These are phyloP conservation scores for Saitozyma sp. DNA, from an alignment of 768 basidiomycete genomes.

Conservation along the genomic window DNA sequence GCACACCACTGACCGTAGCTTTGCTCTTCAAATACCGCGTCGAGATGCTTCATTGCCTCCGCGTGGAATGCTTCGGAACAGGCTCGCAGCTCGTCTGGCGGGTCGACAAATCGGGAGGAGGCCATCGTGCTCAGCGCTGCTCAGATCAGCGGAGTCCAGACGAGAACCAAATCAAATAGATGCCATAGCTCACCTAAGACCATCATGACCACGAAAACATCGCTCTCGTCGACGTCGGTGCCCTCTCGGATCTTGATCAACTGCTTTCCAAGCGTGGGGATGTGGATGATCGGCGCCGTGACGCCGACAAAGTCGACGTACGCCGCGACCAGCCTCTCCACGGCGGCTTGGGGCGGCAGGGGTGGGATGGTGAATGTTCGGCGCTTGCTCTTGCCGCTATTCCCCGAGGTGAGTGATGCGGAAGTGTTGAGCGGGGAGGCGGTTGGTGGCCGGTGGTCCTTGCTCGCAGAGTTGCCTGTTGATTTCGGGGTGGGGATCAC, in stretches of 20 bases:
- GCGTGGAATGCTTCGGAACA: constrained; percentile 53
- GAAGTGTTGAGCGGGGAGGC: constrained; percentile 16
- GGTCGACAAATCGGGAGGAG: constrained; percentile 52
- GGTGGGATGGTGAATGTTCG: constrained; percentile 45
- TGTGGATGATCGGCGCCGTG: constrained; percentile 53
- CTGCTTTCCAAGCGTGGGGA: constrained; percentile 51
- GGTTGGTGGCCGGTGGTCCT: constrained; percentile 10
- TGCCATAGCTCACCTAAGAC: constrained; percentile 44
- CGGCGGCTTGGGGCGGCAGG: constrained; percentile 51
- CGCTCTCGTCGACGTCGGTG: constrained; percentile 47
- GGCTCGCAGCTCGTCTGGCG: constrained; percentile 51
- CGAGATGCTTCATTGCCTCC: constrained; percentile 53
- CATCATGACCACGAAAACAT: constrained; percentile 54
- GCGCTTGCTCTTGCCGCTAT: constrained; percentile 17
- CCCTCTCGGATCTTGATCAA: constrained; percentile 48
- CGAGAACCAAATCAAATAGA: not conserved
- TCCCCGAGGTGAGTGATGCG: constrained; percentile 1
- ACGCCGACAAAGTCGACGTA: constrained; percentile 54
- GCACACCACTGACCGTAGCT: constrained; percentile 40
- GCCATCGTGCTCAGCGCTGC: constrained; percentile 53
- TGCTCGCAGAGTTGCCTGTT: constrained; percentile 3
- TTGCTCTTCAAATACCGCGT: constrained; percentile 51
- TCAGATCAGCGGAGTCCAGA: constrained; percentile 2
- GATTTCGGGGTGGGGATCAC: constrained; percentile 13
- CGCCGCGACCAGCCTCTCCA: constrained; percentile 51